phyloP scores from a whole-genome alignment of 2,329 filamentous ascomycete species.

The Aspergillus amoenus region DNA sequence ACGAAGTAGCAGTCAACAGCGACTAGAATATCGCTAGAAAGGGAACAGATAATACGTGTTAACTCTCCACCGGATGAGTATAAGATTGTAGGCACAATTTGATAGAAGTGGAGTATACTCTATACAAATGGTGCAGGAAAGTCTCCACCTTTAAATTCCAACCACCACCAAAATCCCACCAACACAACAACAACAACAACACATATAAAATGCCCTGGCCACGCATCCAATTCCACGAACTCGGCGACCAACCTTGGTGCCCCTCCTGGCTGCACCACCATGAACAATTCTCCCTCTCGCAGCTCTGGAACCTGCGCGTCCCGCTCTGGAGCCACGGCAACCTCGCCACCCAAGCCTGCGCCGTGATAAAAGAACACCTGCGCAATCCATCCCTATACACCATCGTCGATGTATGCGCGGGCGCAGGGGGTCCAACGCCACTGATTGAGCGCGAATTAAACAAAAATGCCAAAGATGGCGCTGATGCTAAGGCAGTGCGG shows the following conservation, averaged over 20 bases:
- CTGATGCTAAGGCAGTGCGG: constrained; percentile 38
- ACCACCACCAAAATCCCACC: too few relatives aligned
- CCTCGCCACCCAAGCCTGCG: constrained; percentile 15
- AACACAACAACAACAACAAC: neutral
- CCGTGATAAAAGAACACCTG: constrained; percentile 37
- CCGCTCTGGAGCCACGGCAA: constrained; percentile 18
- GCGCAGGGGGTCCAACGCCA: constrained; percentile 69
- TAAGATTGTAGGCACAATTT: too few relatives aligned
- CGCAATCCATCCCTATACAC: constrained; percentile 53
- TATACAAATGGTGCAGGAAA: too few relatives aligned
- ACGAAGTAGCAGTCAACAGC: too few relatives aligned
- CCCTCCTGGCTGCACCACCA: constrained; percentile 63
- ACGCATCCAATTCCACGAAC: constrained; percentile 45
- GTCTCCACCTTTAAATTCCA: too few relatives aligned
- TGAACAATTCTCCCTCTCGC: constrained; percentile 23
- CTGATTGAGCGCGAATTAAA: constrained; percentile 63
- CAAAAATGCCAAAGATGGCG: constrained; percentile 14
- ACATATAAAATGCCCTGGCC: constrained; percentile 8
- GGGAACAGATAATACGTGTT: too few relatives aligned
- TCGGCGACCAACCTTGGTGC: constrained; percentile 66
- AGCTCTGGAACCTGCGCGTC: constrained; percentile 23
- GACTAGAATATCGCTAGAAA: too few relatives aligned
- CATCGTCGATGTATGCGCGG: constrained; percentile 75
- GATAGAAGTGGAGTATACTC: too few relatives aligned
- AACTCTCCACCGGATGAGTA: too few relatives aligned